Percentiles rank a stretch among this genome's conserved stretches.
phyloP scores from a whole-genome alignment of 2,329 filamentous ascomycete species.

The Fusarium agapanthi region DNA sequence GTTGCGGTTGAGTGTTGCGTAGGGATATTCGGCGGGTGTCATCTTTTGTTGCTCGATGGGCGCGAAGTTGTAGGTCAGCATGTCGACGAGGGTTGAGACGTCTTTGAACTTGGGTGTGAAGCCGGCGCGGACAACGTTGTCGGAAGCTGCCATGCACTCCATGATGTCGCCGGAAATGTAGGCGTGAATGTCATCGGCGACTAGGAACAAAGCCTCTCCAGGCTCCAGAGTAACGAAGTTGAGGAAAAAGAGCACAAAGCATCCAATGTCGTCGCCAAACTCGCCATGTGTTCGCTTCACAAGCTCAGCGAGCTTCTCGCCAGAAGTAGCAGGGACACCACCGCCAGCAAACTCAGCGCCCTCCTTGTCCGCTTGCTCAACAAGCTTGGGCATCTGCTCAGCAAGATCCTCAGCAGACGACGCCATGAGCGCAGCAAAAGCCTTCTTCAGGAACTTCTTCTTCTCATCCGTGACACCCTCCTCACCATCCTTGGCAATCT shows the following conservation, averaged over 20 bases:
- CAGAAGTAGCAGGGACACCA: constrained; percentile 72
- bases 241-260: constrained; percentile 96
- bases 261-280: constrained; percentile 89
- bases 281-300: constrained; percentile 80
- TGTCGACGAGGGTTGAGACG: constrained; percentile 84
- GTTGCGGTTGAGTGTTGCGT: constrained; percentile 80
- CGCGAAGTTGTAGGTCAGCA: constrained; percentile 95
- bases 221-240: constrained; percentile 90
- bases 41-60: constrained; percentile 97
- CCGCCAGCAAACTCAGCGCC: constrained; percentile 78
- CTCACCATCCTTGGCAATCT: constrained; percentile 55
- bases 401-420: constrained; percentile 67
- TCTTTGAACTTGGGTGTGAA: constrained; percentile 99
- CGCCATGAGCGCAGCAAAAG: constrained; percentile 85
- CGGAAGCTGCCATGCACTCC: constrained; percentile 98
- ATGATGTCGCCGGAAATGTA: constrained; percentile 95
- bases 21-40: constrained; percentile 84
- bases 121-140: constrained; percentile 96
- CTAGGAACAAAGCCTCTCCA: constrained; percentile 94
- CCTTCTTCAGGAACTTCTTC: constrained; percentile 78
- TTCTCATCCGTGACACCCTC: constrained; percentile 64
- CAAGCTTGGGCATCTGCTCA: constrained; percentile 71
- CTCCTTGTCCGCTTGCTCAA: constrained; percentile 74
- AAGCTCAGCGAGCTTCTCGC: constrained; percentile 78
- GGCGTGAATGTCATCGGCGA: constrained; percentile 96